Conservation (phyloP, 2,329 filamentous ascomycete species). For the Botrytis paeoniae region DNA sequence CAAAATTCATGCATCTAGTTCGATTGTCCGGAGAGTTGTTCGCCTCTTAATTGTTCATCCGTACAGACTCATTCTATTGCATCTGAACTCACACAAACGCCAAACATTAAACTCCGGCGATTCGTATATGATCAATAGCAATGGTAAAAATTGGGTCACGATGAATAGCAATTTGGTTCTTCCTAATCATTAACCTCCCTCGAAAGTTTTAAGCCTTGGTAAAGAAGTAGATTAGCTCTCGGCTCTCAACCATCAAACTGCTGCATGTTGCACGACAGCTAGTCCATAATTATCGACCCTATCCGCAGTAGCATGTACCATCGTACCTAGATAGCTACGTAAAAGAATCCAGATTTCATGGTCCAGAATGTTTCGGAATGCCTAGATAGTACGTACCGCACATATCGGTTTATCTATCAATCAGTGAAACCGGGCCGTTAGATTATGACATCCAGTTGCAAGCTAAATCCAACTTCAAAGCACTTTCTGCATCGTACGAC, state of each 20-base stretch:
- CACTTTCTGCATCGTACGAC: not conserved
- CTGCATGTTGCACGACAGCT: not conserved
- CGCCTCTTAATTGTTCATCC: not conserved
- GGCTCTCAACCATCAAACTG: not conserved
- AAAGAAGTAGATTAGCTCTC: not conserved
- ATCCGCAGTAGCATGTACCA: not conserved
- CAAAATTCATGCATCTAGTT: not conserved
- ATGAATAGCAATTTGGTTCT: not conserved
- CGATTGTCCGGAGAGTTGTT: not conserved
- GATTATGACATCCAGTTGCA: not conserved
- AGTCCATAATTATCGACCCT: not conserved
- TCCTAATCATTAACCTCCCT: not conserved
- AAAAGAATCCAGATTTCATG: not conserved
- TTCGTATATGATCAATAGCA: not conserved
- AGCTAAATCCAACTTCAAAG: not conserved
- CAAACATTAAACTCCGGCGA: not conserved
- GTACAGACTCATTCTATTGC: not conserved
- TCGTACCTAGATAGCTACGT: not conserved
- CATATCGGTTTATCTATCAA: not conserved
- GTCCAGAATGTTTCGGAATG: slow-evolving; percentile 6
- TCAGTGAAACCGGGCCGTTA: not conserved
- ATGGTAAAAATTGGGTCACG: not conserved
- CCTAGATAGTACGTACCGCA: slow-evolving; percentile 4
- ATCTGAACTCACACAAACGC: not conserved
- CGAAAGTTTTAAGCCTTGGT: not conserved